phyloP scores from a whole-genome alignment of 1,284 basidiomycete species.

The Boletellus deceptivus region DNA sequence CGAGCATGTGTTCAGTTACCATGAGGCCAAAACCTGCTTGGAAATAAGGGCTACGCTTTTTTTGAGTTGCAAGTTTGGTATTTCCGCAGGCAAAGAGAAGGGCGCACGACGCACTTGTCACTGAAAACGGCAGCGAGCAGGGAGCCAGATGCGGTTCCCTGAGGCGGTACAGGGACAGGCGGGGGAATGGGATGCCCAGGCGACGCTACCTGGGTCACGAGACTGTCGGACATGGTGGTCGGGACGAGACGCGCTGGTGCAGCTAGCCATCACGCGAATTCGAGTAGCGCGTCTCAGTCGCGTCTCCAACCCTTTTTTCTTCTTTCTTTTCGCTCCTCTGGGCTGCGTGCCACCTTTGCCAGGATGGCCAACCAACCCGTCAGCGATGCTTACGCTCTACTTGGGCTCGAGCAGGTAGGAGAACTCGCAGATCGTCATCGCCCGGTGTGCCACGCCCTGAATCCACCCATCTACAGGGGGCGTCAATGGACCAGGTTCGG shows the following conservation, averaged over 20 bases:
- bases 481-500: constrained; percentile 61
- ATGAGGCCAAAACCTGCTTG: constrained; percentile 95
- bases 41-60: constrained; percentile 82
- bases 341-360: constrained; percentile 6
- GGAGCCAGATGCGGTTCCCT: constrained; percentile 11
- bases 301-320: constrained; percentile 20
- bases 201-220: background rate
- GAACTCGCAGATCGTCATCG: background rate
- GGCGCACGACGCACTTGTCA: constrained; percentile 33
- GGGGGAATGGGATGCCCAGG: constrained; percentile 5
- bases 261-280: constrained; percentile 7
- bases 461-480: constrained; percentile 41
- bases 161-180: constrained; percentile 10
- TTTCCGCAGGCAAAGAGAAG: background rate
- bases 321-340: background rate
- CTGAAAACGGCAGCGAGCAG: constrained; percentile 24
- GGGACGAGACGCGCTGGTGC: constrained; percentile 4
- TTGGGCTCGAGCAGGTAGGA: constrained; percentile 60
- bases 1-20: constrained; percentile 49
- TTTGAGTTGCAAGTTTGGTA: constrained; percentile 12
- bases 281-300: constrained; percentile 30
- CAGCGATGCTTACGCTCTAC: constrained; percentile 50
- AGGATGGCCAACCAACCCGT: constrained; percentile 41
- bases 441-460: constrained; percentile 1
- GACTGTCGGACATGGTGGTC: constrained; percentile 17